Conservation (phyloP, 345 rosid species). For the Arabidopsis suecica region DNA sequence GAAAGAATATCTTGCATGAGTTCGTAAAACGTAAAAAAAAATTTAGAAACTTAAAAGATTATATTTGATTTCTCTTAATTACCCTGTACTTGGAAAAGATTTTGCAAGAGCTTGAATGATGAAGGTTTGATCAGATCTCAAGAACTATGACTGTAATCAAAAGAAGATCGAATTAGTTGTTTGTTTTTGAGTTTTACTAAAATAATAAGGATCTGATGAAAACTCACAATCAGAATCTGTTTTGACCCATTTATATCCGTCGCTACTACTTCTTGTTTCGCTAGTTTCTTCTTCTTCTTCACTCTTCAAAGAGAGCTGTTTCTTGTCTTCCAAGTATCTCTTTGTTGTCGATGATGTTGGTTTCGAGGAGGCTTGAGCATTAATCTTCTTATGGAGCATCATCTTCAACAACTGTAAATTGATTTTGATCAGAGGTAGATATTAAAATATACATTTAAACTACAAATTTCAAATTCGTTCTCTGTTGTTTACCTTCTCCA, state of each 20-base stretch:
- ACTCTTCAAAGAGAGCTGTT: slow-evolving; percentile 32
- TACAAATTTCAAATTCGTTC: neutral
- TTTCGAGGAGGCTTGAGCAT: slow-evolving; percentile 55
- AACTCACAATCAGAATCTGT: slow-evolving; percentile 92
- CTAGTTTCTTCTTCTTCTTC: slow-evolving; percentile 54
- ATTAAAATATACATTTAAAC: neutral
- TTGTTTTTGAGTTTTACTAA: neutral
- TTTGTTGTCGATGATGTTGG: slow-evolving; percentile 57
- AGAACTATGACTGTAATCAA: slow-evolving; percentile 67
- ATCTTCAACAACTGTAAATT: slow-evolving; percentile 69
- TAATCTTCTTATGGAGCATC: slow-evolving; percentile 85
- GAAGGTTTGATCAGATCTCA: slow-evolving; percentile 34
- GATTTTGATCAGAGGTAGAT: neutral
- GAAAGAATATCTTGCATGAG: slow-evolving; percentile 7
- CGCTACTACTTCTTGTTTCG: slow-evolving; percentile 48
- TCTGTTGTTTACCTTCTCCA: slow-evolving; percentile 75
- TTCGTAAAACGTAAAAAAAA: neutral
- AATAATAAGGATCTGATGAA: slow-evolving; percentile 9
- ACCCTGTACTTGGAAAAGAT: slow-evolving; percentile 31
- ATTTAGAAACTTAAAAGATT: too few species aligned
- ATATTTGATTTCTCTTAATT: slow-evolving; percentile 17
- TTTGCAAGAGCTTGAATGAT: slow-evolving; percentile 25
- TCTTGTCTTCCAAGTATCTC: slow-evolving; percentile 59
- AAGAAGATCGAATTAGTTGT: slow-evolving; percentile 14
- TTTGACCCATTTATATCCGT: slow-evolving; percentile 86